Evolutionary conservation across 345 rosid species (phyloP).

Genomic region (Cardamine occulta): DNA sequence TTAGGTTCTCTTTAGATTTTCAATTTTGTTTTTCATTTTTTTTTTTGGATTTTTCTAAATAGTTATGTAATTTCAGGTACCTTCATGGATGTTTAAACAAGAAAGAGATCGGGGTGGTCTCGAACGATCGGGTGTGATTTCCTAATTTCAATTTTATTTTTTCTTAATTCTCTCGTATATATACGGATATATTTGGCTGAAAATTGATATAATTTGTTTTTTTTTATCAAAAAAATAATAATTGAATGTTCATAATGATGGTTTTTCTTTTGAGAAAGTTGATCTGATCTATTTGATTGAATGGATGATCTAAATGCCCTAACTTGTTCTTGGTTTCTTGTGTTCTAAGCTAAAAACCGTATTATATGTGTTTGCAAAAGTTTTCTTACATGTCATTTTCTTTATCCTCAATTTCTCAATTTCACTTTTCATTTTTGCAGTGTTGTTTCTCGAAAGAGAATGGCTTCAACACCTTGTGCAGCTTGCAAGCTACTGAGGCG

Average conservation of each 20-base stretch:
- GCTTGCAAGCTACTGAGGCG: constrained; percentile 75
- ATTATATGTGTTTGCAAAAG: neutral
- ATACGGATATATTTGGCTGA: neutral
- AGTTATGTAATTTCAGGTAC: constrained; percentile 17
- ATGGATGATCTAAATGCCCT: neutral
- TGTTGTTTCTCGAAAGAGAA: constrained; percentile 18
- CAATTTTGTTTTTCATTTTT: neutral
- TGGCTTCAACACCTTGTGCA: constrained; percentile 86
- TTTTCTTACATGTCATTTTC: neutral
- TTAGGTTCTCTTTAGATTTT: neutral
- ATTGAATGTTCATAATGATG: neutral
- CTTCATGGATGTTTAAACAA: constrained; percentile 2
- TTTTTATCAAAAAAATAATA: no score
- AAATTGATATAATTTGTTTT: neutral
- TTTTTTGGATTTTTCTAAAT: neutral
- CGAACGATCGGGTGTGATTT: constrained; percentile 1
- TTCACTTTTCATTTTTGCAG: neutral
- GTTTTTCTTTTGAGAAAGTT: neutral
- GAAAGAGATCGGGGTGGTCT: constrained; percentile 12
- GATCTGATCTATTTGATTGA: neutral
- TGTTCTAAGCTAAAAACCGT: neutral
- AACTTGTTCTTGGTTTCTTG: constrained; percentile 8
- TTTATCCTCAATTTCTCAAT: neutral
- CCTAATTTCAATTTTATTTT: neutral
- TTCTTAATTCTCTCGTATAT: neutral